These are phyloP conservation scores for Catenaria anguillulae DNA, from an alignment of 371 early-diverging fungal genomes.

Conservation along the genomic window DNA sequence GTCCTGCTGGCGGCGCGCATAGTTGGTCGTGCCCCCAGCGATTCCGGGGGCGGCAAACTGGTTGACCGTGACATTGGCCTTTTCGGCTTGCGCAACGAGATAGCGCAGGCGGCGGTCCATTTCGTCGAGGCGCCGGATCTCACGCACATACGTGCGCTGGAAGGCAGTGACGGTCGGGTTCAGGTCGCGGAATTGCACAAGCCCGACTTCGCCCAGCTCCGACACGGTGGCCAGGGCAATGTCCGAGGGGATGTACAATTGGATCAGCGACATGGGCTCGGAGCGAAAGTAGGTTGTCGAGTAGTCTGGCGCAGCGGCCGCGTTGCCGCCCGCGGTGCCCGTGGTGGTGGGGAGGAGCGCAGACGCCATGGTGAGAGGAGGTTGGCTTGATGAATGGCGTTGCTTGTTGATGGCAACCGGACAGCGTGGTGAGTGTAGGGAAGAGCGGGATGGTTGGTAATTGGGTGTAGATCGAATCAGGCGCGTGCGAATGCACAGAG, in stretches of 20 bases:
- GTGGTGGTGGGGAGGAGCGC: too few relatives aligned
- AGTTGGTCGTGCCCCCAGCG: constrained; percentile 14
- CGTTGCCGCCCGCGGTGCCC: too few relatives aligned
- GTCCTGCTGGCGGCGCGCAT: constrained; percentile 74
- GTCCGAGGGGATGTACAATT: constrained; percentile 92
- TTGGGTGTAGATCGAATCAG: too few relatives aligned
- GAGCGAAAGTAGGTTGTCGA: constrained; percentile 69
- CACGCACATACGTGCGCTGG: constrained; percentile 86
- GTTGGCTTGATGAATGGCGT: too few relatives aligned
- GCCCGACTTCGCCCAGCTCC: constrained; percentile 87
- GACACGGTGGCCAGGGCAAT: constrained; percentile 83
- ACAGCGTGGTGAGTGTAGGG: too few relatives aligned
- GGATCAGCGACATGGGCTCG: constrained; percentile 92
- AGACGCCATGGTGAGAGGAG: too few relatives aligned
- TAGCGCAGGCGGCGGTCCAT: constrained; percentile 84
- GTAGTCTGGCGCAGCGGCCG: too few relatives aligned
- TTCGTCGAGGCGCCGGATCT: constrained; percentile 82
- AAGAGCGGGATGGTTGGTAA: too few relatives aligned
- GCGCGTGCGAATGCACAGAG: too few relatives aligned
- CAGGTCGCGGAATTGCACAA: constrained; percentile 87
- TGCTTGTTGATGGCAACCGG: too few relatives aligned
- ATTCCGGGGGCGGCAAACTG: too few relatives aligned
- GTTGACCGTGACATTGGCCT: constrained; percentile 53
- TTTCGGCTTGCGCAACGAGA: constrained; percentile 63
- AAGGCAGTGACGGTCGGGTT: constrained; percentile 91